Evolutionary conservation across 805 yeast species (phyloP).

Genomic region (Teunomyces pallodes): DNA sequence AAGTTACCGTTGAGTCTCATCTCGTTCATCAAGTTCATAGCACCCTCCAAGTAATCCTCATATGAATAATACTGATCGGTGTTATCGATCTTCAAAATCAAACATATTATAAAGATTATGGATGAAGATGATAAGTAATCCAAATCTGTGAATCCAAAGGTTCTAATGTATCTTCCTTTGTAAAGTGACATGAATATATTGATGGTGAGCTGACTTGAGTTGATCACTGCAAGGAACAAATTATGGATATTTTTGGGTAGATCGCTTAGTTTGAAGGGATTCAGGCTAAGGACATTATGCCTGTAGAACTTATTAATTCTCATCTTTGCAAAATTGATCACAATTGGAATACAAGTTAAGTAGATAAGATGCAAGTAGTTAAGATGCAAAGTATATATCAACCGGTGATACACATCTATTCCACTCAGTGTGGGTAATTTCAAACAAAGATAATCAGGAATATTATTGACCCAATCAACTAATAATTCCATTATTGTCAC

Average conservation of each 20-base stretch:
- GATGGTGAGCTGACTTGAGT: constrained; percentile 21
- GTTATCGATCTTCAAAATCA: constrained; percentile 14
- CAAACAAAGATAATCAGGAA: constrained; percentile 19
- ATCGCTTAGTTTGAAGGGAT: constrained; percentile 5
- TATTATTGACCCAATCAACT: constrained; percentile 19
- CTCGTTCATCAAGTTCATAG: constrained; percentile 17
- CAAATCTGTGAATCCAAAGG: constrained; percentile 26
- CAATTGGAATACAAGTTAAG: constrained; percentile 23
- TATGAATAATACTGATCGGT: constrained; percentile 9
- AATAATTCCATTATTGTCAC: constrained; percentile 14
- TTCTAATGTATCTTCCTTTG: constrained; percentile 16
- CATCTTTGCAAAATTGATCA: constrained; percentile 20
- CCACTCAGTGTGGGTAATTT: constrained; percentile 10
- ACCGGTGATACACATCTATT: constrained; percentile 11
- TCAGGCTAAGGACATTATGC: not conserved
- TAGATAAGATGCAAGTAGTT: constrained; percentile 29
- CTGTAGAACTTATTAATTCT: constrained; percentile 12
- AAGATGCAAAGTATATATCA: constrained; percentile 24
- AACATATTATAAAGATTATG: constrained; percentile 19
- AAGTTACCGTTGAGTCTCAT: constrained; percentile 20
- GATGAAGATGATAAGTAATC: constrained; percentile 23
- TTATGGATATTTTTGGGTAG: constrained; percentile 21
- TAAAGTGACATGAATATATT: constrained; percentile 22
- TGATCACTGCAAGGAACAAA: constrained; percentile 15
- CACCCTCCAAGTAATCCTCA: constrained; percentile 16